phyloP scores from a whole-genome alignment of 495 filamentous ascomycete genomes.

The Neurospora intermedia region DNA sequence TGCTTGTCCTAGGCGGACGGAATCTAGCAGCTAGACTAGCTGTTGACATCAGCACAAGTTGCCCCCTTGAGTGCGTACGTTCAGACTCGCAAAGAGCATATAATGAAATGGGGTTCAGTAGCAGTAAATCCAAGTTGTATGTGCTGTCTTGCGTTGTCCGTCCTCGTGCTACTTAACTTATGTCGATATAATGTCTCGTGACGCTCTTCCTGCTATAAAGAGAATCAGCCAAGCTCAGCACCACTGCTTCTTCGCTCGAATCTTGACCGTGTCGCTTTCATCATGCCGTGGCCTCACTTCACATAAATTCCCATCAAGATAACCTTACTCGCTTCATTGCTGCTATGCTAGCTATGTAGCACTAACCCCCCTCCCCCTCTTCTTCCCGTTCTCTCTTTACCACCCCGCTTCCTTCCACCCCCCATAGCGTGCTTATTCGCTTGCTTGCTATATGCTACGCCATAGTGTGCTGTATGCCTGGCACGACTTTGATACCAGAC shows the following conservation, averaged over 20 bases:
- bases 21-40: not conserved
- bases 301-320: not conserved
- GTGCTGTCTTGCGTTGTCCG: not conserved
- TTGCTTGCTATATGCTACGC: not conserved
- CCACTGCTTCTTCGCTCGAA: not conserved
- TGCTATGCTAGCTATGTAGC: not conserved
- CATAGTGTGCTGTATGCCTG: not conserved
- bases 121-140: not conserved
- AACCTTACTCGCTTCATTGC: not conserved
- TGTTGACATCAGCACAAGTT: not conserved
- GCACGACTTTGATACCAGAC: not conserved
- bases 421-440: not conserved
- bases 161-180: not conserved
- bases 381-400: not conserved
- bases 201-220: too few species aligned
- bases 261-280: not conserved
- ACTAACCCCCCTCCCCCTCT: not conserved
- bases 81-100: not conserved
- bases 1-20: not conserved
- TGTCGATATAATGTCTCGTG: too few species aligned
- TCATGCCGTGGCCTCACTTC: not conserved
- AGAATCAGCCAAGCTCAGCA: too few species aligned
- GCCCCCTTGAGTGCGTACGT: not conserved
- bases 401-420: not conserved
- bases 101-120: not conserved